Base-by-base conservation (phyloP, 1,284 basidiomycete genomes). In the Ceratobasidium sp. region DNA sequence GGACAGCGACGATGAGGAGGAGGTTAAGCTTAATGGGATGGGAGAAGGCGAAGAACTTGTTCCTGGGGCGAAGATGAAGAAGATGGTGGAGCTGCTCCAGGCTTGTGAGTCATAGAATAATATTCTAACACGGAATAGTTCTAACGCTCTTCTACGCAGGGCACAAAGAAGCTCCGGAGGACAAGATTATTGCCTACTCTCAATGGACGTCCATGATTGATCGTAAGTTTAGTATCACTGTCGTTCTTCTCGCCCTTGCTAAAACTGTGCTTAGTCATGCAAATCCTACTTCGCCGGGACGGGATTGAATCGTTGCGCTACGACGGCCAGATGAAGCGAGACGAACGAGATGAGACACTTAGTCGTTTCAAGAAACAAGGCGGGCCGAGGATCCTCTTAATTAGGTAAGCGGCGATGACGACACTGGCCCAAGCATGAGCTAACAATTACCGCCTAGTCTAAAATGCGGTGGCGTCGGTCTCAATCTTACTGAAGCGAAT, bases 141-240 rank as follows among this genome's bases (percentile, higher is more conserved):
- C 22, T 24, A 31, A 56, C 41, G 4, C 29, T 27, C 3, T 3
- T 8, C 7, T 50, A 17, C 22, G 7, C 22, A 71, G 67, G 67
- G 87, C 62, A 69, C 24, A 54, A 71, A n/a, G 88, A 89, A n/a
- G 77, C 78, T 6, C 84, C 83, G 1, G 89, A 89, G 0, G 90
- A 92, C 80, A 91, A 91, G 84, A 88, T 87, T 1, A 91, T 91
- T 51, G 85, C 86, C 50, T 92, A 89, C 81, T 91, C 90, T 8
- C 90, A 92, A 80, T 92, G 90, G 90, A 92, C 90, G 0, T 89
- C 89, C 0, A 90, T 91, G 88, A 85, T 92, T 33, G 88, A 91
- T 79, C 82, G 80, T 80, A 47, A 64, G 79, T 6, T n/a, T n/a
- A 19, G 44, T 51, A 19, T 50, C n/a, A n/a, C 27, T 53, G n/a